Base-by-base conservation (phyloP, 768 basidiomycete genomes). In the Podaxis pistillaris region DNA sequence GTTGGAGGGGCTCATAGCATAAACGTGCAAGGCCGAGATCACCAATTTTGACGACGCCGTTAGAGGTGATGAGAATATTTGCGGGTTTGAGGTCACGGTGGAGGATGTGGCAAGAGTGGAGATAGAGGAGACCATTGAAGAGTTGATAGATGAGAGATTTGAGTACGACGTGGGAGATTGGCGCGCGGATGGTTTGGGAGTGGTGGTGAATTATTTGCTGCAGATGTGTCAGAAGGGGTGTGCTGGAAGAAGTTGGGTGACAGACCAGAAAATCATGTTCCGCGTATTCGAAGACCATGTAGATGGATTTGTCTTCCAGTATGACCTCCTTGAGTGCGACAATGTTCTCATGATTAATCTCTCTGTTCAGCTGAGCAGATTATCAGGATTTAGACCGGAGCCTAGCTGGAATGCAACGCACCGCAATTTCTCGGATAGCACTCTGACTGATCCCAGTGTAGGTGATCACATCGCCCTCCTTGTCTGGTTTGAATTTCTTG, bases 401-500 rank as follows among this genome's bases (percentile, higher is more conserved):
- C 7, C 6, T 26, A 15, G 46, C 36, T 36, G 40, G 59, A 41
- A 6, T 63, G 46, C 26, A 22, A 79, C 91, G 68, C 66, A 95
- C 95, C 58, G 96, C 93, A 66, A 98, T 98, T 75, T 99, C 97
- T 63, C 97, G 82, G 68, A 94, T 93, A 3, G 96, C 97, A 75
- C 94, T 96, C 77, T 99, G 97, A 73, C 93, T 96, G 68, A 99
- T 94, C 1, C 96, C 97, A 9, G 96, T 98, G 73, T 98, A 99
- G 0, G 94, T 94, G 56, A 90, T 78, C 0, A 95, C 88, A 71
- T 98, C 97, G 22, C 96, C 96, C 77, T 99, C 97, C 75, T 98
- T 98, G 82, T 99, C 97, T 0, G 96, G 97, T 72, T 99, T 99
- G 81, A 98, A 98, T 75, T 98, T 99, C 81, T 99, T 99, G 78